These are phyloP conservation scores for Anaeromyces robustus DNA, from an alignment of 192 early-diverging fungal genomes.

Conservation along the genomic window DNA sequence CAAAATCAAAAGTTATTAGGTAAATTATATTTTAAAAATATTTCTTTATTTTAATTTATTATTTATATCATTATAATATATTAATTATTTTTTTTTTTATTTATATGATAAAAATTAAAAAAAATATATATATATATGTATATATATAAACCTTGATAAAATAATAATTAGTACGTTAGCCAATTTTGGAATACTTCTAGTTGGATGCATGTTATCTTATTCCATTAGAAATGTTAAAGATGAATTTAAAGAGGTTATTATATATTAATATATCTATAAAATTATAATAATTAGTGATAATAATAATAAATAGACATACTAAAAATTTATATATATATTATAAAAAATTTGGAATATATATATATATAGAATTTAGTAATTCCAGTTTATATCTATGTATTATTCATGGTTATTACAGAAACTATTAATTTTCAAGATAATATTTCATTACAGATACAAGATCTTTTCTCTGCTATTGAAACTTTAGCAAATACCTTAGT, in stretches of 20 bases:
- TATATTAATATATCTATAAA: neutral
- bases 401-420: neutral
- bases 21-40: neutral
- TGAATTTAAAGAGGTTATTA: neutral
- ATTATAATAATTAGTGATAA: neutral
- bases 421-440: neutral
- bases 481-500: no score
- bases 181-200: neutral
- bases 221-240: neutral
- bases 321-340: neutral
- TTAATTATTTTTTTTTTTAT: no score
- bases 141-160: no score
- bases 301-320: neutral
- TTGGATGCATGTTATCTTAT: neutral
- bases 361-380: neutral
- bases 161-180: neutral
- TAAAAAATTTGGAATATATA: neutral
- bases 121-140: no score
- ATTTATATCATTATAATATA: no score
- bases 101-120: no score
- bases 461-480: neutral
- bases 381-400: neutral
- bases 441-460: neutral
- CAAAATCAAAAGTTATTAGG: neutral
- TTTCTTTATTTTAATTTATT: no score